Base-by-base conservation (phyloP, 2,329 filamentous ascomycete species). In the Purpureocillium lavendulum region DNA sequence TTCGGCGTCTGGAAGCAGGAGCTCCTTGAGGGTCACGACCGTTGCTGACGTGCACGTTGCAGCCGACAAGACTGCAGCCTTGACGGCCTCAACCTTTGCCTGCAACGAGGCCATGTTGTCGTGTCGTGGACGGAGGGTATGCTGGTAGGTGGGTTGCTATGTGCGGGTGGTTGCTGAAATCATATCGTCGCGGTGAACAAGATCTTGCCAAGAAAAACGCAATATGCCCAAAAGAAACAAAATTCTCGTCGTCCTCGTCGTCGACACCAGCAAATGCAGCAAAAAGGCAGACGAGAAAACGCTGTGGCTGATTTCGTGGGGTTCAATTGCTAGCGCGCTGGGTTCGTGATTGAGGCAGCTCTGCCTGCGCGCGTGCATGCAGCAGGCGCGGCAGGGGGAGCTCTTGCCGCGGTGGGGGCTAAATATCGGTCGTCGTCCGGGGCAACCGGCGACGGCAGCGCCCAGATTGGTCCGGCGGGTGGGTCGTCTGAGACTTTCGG, bases 31-130 rank as follows among this genome's bases (percentile, higher is more conserved):
- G 2, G 59, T 56, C 17, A 70, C 67, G 28, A 69, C 67, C 24
- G 64, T 70, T 3, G 67, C 55, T 16, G 69, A 58, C 33, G 73
- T 75, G 58, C 75, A 80, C 49, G 67, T 76, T 35, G 69, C 59
- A 11, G 66, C 65, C 39, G 69, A 73, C 45, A 69, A 61, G 46
- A 78, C 60, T 32, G 73, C 73, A 44, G 63, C 61, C 52, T 76
- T 78, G 52, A 77, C 68, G 44, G 71, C 65, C 45, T 72, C 68
- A 51, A 54, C 55, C 49, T 67, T 66, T 47, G 55, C 54, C 47
- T 64, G 60, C 53, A 61, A 46, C 44, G 67, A 63, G 61, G 64
- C 57, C 68, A 72, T 71, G 43, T 49, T 12, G 29, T 13, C n/a
- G 29, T 13, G 11, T 12, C 11, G n/a, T 30, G 21, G 10, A 26